These are phyloP conservation scores for Trapa bicornis DNA, from an alignment of 345 rosid species.

Conservation along the genomic window DNA sequence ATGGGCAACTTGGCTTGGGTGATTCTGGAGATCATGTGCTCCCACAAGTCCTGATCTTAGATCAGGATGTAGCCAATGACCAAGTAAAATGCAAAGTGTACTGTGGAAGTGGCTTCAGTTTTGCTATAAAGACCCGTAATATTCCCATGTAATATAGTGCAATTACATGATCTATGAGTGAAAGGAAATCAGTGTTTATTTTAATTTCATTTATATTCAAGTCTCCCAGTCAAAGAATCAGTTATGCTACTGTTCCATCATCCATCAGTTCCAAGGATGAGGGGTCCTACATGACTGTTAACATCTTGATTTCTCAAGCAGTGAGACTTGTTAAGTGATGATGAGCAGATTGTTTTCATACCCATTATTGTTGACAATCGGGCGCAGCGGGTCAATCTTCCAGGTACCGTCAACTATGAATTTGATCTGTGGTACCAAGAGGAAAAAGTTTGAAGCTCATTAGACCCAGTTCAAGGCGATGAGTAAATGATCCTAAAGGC, in stretches of 20 bases:
- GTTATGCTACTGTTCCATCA: background rate
- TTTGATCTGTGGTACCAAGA: slow-evolving; percentile 44
- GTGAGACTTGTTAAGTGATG: slow-evolving; percentile 21
- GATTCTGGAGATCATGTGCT: slow-evolving; percentile 37
- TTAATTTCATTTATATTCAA: background rate
- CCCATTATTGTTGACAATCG: slow-evolving; percentile 45
- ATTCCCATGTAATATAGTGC: background rate
- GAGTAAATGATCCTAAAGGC: background rate
- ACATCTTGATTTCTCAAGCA: background rate
- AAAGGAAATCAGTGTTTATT: too few relatives aligned
- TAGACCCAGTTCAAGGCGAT: background rate
- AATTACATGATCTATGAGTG: too few relatives aligned
- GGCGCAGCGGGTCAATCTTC: slow-evolving; percentile 87
- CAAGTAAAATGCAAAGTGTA: slow-evolving; percentile 22
- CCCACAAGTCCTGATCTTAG: slow-evolving; percentile 36
- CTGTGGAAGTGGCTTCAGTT: slow-evolving; percentile 92
- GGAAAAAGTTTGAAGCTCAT: slow-evolving; percentile 1
- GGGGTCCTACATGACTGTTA: background rate
- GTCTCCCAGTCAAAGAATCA: background rate
- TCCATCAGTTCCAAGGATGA: background rate
- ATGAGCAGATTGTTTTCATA: slow-evolving; percentile 70
- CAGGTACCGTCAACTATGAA: slow-evolving; percentile 91
- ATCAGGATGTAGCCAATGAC: slow-evolving; percentile 10
- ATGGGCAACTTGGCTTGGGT: slow-evolving; percentile 85
- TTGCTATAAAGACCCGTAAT: slow-evolving; percentile 16